Evolutionary conservation across 257 asterid species (phyloP), one percentile per base, ranked within the genome.

Genomic region (Scutellaria baicalensis): DNA sequence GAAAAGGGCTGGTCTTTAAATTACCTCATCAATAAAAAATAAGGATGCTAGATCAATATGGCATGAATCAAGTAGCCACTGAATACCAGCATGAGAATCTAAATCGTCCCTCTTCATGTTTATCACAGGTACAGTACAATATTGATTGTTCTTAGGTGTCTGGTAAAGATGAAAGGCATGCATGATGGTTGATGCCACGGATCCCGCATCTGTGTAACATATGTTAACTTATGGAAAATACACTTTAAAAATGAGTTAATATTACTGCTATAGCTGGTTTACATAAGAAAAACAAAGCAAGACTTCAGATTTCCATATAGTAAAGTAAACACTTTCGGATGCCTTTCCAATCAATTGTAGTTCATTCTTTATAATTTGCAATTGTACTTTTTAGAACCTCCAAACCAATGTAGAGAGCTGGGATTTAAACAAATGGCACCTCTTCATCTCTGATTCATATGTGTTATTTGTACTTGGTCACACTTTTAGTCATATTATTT

Each of bases 31-130:
- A 75, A 81, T 70, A 69, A 85, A 91, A 62, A 87, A 73, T 20
- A 91, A 80, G 76, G 86, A 87, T 17, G 93, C 76, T 31, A 78
- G 70, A 78, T 91, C 95, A 73, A 91, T 56, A 74, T 75, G 85
- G 81, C 97, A 92, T 49, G 93, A 87, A 54, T 83, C 84, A 70
- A 92, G 78, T 16, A 89, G 84, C 96, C 96, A 92, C 55, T 51
- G 84, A 65, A 87, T 75, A 83, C 82, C 92, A 56, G 82, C 84
- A 68, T 69, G 86, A 48, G 84, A 78, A 59, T 77, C 80, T 61
- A 87, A 50, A 69, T 81, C 84, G 2, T 80, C 75, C 74, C 96
- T 84, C 80, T 80, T 92, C 89, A 83, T 84, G 83, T 89, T 92
- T 75, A 89, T 79, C 64, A 92, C 80, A 42, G 97, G 97, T 59